These are phyloP conservation scores for Malassezia yamatoensis DNA, from an alignment of 1,284 basidiomycete genomes.

Conservation along the genomic window DNA sequence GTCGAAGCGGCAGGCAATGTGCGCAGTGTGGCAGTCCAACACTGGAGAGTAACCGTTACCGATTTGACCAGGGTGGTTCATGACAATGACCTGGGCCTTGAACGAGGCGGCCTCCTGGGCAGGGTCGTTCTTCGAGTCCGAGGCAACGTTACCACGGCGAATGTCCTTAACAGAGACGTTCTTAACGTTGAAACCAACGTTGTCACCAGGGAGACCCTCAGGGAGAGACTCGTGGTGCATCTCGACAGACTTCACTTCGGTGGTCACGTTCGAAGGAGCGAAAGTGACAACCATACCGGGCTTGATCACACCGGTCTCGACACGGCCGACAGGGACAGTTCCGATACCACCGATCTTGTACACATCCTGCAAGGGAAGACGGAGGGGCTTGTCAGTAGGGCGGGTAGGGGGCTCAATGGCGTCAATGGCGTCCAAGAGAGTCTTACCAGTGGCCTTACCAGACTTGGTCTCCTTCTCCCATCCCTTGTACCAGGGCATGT, in stretches of 20 bases:
- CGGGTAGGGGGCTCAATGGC: constrained; percentile 94
- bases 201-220: constrained; percentile 93
- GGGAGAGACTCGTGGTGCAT: constrained; percentile 99
- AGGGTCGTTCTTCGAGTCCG: constrained; percentile 99
- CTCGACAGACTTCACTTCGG: constrained; percentile 99
- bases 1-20: constrained; percentile 99
- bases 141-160: constrained; percentile 96
- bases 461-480: constrained; percentile 63
- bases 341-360: constrained; percentile 99
- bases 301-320: constrained; percentile 99
- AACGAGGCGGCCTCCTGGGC: constrained; percentile 98
- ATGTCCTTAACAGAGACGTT: constrained; percentile 99
- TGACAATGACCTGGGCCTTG: constrained; percentile 99
- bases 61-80: constrained; percentile 99
- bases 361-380: constrained; percentile 99
- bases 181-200: constrained; percentile 83
- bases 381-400: constrained; percentile 98
- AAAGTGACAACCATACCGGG: constrained; percentile 94
- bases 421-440: constrained; percentile 98
- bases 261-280: constrained; percentile 94
- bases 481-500: constrained; percentile 99
- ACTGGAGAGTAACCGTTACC: constrained; percentile 95
- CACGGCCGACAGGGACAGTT: constrained; percentile 99
- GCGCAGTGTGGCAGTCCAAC: constrained; percentile 99
- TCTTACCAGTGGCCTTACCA: constrained; percentile 90